Evolutionary conservation across 371 early-diverging fungal species (phyloP).

Genomic region (Apophysomyces elegans): DNA sequence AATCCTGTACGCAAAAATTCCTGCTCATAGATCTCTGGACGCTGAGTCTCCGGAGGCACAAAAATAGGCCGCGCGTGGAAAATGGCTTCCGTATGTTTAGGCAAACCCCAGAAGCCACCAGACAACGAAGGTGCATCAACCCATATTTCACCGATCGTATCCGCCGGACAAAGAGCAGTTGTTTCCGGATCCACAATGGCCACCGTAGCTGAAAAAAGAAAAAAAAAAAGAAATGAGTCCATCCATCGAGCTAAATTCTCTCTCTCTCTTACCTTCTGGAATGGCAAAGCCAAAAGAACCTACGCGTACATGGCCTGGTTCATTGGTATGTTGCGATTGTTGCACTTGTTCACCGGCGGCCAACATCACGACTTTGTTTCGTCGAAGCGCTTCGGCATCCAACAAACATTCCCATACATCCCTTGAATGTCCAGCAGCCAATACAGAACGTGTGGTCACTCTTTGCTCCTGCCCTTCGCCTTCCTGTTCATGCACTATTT

Average conservation of each 20-base stretch:
- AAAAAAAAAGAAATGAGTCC: too few relatives aligned
- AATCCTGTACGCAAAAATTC: conserved; percentile 81
- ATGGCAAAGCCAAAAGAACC: conserved; percentile 67
- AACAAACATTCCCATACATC: conserved; percentile 60
- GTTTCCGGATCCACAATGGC: conserved; percentile 87
- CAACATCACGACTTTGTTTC: conserved; percentile 55
- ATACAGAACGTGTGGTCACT: conserved; percentile 28
- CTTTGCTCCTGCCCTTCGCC: conserved; percentile 15
- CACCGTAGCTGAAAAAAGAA: conserved; percentile 51
- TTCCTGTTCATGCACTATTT: conserved; percentile 19
- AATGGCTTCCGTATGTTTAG: conserved; percentile 71
- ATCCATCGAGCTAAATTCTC: too few relatives aligned
- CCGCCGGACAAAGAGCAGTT: conserved; percentile 70
- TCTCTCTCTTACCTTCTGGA: conserved; percentile 55
- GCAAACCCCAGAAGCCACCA: conserved; percentile 83
- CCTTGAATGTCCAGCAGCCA: conserved; percentile 50
- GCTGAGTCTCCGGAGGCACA: conserved; percentile 53
- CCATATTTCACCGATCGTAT: conserved; percentile 88
- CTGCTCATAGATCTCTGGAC: conserved; percentile 53
- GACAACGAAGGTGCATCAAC: conserved; percentile 76
- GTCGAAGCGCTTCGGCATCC: conserved; percentile 59
- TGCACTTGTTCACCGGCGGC: conserved; percentile 47
- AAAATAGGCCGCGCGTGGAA: conserved; percentile 71
- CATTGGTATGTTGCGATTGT: conserved; percentile 8
- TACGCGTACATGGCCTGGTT: conserved; percentile 28